Evolutionary conservation across 306 rosid genomes (phyloP).

Genomic region (Prunus mume): DNA sequence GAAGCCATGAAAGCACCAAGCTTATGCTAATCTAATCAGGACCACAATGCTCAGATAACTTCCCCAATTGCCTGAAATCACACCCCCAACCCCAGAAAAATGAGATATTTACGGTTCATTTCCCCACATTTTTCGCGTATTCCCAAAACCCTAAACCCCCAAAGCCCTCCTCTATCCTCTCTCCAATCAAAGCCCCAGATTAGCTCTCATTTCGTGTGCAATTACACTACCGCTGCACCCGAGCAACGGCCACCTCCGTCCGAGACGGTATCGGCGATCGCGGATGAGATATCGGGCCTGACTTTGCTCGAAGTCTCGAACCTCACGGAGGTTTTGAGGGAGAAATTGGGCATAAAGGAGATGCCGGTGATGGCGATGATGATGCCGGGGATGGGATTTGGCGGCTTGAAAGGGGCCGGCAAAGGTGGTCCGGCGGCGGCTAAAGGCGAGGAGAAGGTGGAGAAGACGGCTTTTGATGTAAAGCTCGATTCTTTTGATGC

Average conservation of each 20-base stretch:
- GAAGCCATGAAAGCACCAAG: conserved; percentile 19
- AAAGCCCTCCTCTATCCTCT: conserved; percentile 25
- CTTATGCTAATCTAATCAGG: neutral
- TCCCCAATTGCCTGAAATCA: neutral
- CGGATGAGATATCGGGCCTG: conserved; percentile 64
- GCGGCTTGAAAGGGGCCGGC: conserved; percentile 36
- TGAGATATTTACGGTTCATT: conserved; percentile 57
- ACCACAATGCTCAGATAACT: conserved; percentile 7
- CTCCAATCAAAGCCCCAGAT: neutral
- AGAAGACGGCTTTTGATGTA: conserved; percentile 79
- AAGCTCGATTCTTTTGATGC: conserved; percentile 55
- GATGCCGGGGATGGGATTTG: conserved; percentile 79
- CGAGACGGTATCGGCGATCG: conserved; percentile 48
- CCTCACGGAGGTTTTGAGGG: conserved; percentile 71
- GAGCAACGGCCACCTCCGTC: conserved; percentile 40
- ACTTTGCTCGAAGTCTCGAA: conserved; percentile 68
- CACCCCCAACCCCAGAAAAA: conserved; percentile 4
- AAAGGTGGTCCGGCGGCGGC: conserved; percentile 41
- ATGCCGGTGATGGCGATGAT: conserved; percentile 75
- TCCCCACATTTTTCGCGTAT: conserved; percentile 35
- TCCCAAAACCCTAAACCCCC: conserved; percentile 36
- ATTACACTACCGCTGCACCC: conserved; percentile 33
- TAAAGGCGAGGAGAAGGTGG: conserved; percentile 55
- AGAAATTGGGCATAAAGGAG: conserved; percentile 65
- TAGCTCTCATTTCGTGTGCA: conserved; percentile 16